These are phyloP conservation scores for Musa beccarii DNA, from an alignment of 176 grass and related monocot species.

Conservation along the genomic window DNA sequence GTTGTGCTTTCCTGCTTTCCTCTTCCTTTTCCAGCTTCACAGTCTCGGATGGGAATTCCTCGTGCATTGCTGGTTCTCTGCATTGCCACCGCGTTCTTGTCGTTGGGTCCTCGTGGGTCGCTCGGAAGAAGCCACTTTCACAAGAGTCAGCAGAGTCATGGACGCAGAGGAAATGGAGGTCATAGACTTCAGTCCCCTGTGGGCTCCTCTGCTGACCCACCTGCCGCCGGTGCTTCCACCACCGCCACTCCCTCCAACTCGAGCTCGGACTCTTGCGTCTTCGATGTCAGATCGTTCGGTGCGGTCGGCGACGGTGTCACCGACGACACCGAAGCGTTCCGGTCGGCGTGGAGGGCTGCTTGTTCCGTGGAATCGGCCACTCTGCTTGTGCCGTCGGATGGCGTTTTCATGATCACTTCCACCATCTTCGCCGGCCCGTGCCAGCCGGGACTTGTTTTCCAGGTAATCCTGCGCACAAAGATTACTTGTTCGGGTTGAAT, in stretches of 20 bases:
- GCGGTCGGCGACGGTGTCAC: slow-evolving; percentile 47
- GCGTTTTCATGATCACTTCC: slow-evolving; percentile 63
- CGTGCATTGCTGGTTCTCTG: slow-evolving; percentile 9
- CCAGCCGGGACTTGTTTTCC: slow-evolving; percentile 64
- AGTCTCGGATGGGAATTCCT: slow-evolving; percentile 11
- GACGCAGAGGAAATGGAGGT: slow-evolving; percentile 17
- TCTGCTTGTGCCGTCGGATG: slow-evolving; percentile 58
- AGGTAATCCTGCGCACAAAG: slow-evolving; percentile 22
- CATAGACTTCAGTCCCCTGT: slow-evolving; percentile 4
- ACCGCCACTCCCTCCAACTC: slow-evolving; percentile 18
- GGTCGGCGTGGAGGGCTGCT: slow-evolving; percentile 51
- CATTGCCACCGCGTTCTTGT: slow-evolving; percentile 11
- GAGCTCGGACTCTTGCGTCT: slow-evolving; percentile 41
- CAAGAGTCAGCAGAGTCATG: slow-evolving; percentile 30
- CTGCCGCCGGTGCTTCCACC: not conserved
- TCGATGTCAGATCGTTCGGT: slow-evolving; percentile 66
- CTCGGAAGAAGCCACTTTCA: slow-evolving; percentile 56
- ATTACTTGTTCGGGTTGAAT: not conserved
- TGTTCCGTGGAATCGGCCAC: slow-evolving; percentile 47
- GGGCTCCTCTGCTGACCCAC: slow-evolving; percentile 6
- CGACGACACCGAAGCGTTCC: slow-evolving; percentile 71
- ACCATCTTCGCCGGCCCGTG: slow-evolving; percentile 81
- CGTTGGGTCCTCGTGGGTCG: slow-evolving; percentile 22
- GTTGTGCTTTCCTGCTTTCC: not conserved
- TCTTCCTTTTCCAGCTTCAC: slow-evolving; percentile 2